Percentiles rank a stretch among this genome's conserved stretches.
Conservation (phyloP, 2,329 filamentous ascomycete species). For the Colletotrichum echinochloae region DNA sequence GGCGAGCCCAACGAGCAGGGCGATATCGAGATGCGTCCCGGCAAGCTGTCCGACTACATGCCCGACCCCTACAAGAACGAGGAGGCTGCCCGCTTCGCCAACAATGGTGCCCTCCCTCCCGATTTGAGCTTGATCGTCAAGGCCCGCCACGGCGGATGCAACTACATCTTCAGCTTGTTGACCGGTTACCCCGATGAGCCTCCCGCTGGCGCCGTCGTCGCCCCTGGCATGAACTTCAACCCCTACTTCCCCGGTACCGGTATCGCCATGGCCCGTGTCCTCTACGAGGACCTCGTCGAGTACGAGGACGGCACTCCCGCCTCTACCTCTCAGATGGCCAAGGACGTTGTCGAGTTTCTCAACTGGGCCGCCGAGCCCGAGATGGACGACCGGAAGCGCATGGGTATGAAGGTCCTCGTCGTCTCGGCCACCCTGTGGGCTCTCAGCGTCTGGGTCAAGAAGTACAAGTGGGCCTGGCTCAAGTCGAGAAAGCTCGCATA, state of each 20-base stretch:
- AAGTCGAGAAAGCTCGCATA: slow-evolving; percentile 96
- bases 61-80: slow-evolving; percentile 98
- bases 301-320: slow-evolving; percentile 97
- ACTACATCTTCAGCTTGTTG: slow-evolving; percentile 98
- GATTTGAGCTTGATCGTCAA: slow-evolving; percentile 99
- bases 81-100: slow-evolving; percentile 96
- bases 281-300: slow-evolving; percentile 97
- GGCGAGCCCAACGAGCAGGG: slow-evolving; percentile 98
- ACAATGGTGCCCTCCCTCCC: slow-evolving; percentile 96
- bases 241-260: slow-evolving; percentile 99
- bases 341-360: slow-evolving; percentile 98
- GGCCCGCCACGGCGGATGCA: slow-evolving; percentile 95
- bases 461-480: slow-evolving; percentile 98
- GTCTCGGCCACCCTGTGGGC: slow-evolving; percentile 84
- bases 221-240: slow-evolving; percentile 98
- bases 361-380: slow-evolving; percentile 99
- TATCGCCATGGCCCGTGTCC: slow-evolving; percentile 98
- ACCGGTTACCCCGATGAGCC: slow-evolving; percentile 98
- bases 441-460: slow-evolving; percentile 96
- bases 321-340: slow-evolving; percentile 98
- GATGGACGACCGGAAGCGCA: slow-evolving; percentile 99
- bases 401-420: slow-evolving; percentile 96
- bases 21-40: slow-evolving; percentile 97
- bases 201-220: slow-evolving; percentile 87
- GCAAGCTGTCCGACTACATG: slow-evolving; percentile 98